Percentiles rank a stretch among this genome's conserved stretches.
phyloP scores from a whole-genome alignment of 257 asterid species.

The Solanum chilense region DNA sequence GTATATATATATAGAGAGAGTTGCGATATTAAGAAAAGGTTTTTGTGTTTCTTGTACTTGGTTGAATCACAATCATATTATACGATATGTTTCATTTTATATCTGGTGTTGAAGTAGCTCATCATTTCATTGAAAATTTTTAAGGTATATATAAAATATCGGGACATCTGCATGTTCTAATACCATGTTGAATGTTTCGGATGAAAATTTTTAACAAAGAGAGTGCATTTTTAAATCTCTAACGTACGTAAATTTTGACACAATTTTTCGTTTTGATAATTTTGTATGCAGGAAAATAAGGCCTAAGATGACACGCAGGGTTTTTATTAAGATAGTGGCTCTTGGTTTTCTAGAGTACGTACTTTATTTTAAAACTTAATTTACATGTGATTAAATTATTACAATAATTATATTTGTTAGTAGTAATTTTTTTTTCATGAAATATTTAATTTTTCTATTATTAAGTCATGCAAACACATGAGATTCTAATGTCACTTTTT shows the following conservation, averaged over 20 bases:
- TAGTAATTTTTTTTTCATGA: background rate
- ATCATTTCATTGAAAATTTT: background rate
- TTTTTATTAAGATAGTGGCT: slow-evolving; percentile 43
- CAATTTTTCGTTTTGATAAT: background rate
- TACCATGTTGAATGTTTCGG: background rate
- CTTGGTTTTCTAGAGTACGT: slow-evolving; percentile 82
- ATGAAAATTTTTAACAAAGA: too few species aligned
- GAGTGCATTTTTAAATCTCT: background rate
- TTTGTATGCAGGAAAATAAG: slow-evolving; percentile 61
- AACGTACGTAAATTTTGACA: background rate
- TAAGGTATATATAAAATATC: background rate
- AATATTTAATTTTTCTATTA: background rate
- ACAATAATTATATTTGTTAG: background rate
- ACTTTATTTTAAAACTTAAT: background rate
- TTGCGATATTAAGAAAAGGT: background rate
- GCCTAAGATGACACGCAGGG: slow-evolving; percentile 61
- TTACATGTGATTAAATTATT: background rate
- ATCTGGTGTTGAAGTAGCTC: background rate
- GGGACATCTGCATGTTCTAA: background rate
- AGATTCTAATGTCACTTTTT: background rate
- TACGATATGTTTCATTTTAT: background rate
- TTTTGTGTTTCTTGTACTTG: too few species aligned
- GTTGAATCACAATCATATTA: background rate
- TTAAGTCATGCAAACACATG: background rate
- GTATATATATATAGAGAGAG: background rate